Base-by-base conservation (phyloP, 345 rosid species). In the Salix brachista region DNA sequence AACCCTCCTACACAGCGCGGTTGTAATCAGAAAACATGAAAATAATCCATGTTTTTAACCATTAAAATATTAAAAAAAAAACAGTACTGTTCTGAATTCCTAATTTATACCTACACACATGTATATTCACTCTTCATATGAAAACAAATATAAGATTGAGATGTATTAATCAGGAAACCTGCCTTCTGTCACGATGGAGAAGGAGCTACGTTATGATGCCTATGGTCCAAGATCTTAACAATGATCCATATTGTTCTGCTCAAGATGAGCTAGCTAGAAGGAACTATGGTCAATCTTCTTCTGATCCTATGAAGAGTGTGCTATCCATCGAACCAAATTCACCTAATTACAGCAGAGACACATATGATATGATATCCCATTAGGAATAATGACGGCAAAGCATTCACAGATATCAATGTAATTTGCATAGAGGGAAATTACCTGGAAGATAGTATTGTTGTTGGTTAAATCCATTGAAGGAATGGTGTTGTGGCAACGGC, bases 391-490 rank as follows among this genome's bases (percentile, higher is more conserved):
- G 37, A 36, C 5, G 37, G 37, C 7, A 6, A 36, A 36, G 1
- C 37, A 36, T 36, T 36, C 37, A 36, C 37, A 36, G 37, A 36
- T 36, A 36, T 36, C 6, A 2, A 41, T 41, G 14, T 42, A 42
- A 11, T 42, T 11, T 42, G 46, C 46, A 11, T 42, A 42, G 2
- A 1, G 46, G 46, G 46, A 42, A 46, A 7, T 25, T 75, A 84
- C 88, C 88, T 37, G 88, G 58, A n/a, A 78, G 67, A 36, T 75
- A 78, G 44, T 73, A 84, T 8, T 69, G 88, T 4, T 69, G 73
- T 3, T 83, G 82, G 69, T 76, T 77, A 52, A 72, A 77, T 19
- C 75, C 83, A 67, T 61, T 72, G 25, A 66, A 3, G 7, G 76
- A 70, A 37, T 70, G 52, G 1, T 77, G 78, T n/a, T 76, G 77